Percentiles rank a stretch among this genome's conserved stretches.
These are phyloP conservation scores for Tuber borchii DNA, from an alignment of 495 filamentous ascomycete species.

Conservation along the genomic window DNA sequence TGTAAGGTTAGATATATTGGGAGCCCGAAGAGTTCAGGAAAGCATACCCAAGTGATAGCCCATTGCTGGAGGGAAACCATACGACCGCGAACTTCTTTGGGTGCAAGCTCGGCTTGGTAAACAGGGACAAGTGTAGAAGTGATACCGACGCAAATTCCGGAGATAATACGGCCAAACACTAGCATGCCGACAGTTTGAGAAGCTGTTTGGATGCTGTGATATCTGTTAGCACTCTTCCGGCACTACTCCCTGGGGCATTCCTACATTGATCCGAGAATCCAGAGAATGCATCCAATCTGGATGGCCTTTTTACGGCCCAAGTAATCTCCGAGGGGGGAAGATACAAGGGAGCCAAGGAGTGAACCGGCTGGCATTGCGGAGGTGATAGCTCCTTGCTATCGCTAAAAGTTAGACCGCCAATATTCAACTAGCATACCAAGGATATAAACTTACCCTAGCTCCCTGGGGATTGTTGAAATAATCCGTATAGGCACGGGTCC, in stretches of 20 bases:
- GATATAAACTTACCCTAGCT: slow-evolving; percentile 24
- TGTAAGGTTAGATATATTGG: slow-evolving; percentile 2
- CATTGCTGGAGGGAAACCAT: slow-evolving; percentile 70
- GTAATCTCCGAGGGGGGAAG: slow-evolving; percentile 61
- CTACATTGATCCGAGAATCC: slow-evolving; percentile 62
- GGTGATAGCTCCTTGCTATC: slow-evolving; percentile 57
- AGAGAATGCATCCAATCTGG: slow-evolving; percentile 61
- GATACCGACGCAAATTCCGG: slow-evolving; percentile 68
- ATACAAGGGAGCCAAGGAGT: slow-evolving; percentile 59
- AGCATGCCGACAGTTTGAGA: slow-evolving; percentile 58
- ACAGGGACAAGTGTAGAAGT: slow-evolving; percentile 69
- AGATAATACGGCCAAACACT: slow-evolving; percentile 61
- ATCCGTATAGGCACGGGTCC: slow-evolving; percentile 55
- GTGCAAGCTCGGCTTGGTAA: slow-evolving; percentile 72
- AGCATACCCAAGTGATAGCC: slow-evolving; percentile 68
- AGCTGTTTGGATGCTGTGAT: slow-evolving; percentile 52
- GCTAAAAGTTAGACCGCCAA: slow-evolving; percentile 14
- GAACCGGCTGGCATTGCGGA: slow-evolving; percentile 72
- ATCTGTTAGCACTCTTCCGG: slow-evolving; percentile 1
- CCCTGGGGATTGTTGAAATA: slow-evolving; percentile 53
- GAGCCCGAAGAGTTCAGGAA: slow-evolving; percentile 46
- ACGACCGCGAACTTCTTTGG: slow-evolving; percentile 69
- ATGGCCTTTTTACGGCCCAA: slow-evolving; percentile 64
- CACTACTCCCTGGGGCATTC: slow-evolving; percentile 17
- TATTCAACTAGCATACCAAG: background rate